These are phyloP conservation scores for Arachis monticola DNA, from an alignment of 331 rosid genomes.

Conservation along the genomic window DNA sequence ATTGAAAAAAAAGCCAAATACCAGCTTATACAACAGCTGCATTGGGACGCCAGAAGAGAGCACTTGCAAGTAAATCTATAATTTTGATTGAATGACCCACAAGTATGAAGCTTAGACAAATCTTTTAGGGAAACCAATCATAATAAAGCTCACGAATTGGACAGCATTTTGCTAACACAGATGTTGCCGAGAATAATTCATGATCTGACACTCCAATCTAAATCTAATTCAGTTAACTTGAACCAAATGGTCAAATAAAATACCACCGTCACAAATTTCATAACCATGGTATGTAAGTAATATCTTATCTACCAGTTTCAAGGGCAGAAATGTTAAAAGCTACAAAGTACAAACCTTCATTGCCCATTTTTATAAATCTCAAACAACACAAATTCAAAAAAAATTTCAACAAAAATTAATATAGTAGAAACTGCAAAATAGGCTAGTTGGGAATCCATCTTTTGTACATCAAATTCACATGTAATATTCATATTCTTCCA, in stretches of 20 bases:
- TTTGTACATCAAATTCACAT: neutral
- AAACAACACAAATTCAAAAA: neutral
- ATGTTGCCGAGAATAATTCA: neutral
- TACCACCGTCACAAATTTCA: neutral
- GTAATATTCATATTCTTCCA: neutral
- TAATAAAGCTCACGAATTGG: neutral
- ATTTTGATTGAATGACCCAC: neutral
- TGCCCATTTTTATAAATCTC: neutral
- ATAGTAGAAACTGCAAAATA: neutral
- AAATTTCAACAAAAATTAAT: neutral
- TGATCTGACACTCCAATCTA: neutral
- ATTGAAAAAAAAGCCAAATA: neutral
- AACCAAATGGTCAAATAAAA: neutral
- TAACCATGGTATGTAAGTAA: neutral
- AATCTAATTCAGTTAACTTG: neutral
- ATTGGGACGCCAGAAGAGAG: neutral
- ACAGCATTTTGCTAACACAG: neutral
- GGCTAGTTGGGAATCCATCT: neutral
- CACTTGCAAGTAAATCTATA: neutral
- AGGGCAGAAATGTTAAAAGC: neutral
- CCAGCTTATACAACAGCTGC: constrained; percentile 1
- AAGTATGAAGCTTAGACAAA: neutral
- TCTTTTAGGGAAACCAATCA: neutral
- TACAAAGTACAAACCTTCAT: neutral
- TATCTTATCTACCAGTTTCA: neutral